Percentiles rank a stretch among this genome's conserved stretches.
phyloP scores from a whole-genome alignment of 1,284 basidiomycete genomes.

The Inonotus hispidus region DNA sequence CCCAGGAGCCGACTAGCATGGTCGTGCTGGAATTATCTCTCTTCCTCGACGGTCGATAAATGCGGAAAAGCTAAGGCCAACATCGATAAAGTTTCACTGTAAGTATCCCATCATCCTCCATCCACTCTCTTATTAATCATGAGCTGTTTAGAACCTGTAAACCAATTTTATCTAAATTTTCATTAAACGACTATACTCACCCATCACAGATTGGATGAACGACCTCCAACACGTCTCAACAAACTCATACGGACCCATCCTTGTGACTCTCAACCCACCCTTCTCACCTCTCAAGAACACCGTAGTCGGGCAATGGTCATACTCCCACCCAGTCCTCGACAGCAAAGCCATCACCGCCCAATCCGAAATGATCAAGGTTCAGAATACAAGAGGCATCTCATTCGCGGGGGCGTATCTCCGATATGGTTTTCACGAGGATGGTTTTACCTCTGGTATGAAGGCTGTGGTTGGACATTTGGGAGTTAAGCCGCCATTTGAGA shows the following conservation, averaged over 20 bases:
- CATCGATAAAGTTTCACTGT: slow-evolving; percentile 62
- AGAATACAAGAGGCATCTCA: slow-evolving; percentile 59
- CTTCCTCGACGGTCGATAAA: slow-evolving; percentile 38
- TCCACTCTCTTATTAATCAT: slow-evolving; percentile 8
- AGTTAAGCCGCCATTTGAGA: slow-evolving; percentile 28
- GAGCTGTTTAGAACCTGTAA: slow-evolving; percentile 38
- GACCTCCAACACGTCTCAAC: slow-evolving; percentile 66
- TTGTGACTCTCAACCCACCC: slow-evolving; percentile 77
- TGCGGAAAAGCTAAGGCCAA: slow-evolving; percentile 41
- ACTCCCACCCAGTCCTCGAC: slow-evolving; percentile 67
- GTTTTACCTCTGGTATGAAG: slow-evolving; percentile 61
- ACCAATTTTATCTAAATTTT: not conserved
- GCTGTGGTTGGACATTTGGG: slow-evolving; percentile 31
- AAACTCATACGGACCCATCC: slow-evolving; percentile 54
- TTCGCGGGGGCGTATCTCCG: slow-evolving; percentile 79
- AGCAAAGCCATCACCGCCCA: slow-evolving; percentile 55
- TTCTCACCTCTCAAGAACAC: slow-evolving; percentile 51
- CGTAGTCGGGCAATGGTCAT: slow-evolving; percentile 50
- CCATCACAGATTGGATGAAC: slow-evolving; percentile 67
- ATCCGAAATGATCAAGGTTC: slow-evolving; percentile 48
- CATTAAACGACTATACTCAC: slow-evolving; percentile 17
- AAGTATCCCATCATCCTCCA: slow-evolving; percentile 26
- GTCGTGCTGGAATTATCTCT: slow-evolving; percentile 76
- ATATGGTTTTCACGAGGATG: slow-evolving; percentile 82
- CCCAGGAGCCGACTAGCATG: slow-evolving; percentile 54